phyloP scores from a whole-genome alignment of 2,329 filamentous ascomycete species.

The Penicillium corylophilum region DNA sequence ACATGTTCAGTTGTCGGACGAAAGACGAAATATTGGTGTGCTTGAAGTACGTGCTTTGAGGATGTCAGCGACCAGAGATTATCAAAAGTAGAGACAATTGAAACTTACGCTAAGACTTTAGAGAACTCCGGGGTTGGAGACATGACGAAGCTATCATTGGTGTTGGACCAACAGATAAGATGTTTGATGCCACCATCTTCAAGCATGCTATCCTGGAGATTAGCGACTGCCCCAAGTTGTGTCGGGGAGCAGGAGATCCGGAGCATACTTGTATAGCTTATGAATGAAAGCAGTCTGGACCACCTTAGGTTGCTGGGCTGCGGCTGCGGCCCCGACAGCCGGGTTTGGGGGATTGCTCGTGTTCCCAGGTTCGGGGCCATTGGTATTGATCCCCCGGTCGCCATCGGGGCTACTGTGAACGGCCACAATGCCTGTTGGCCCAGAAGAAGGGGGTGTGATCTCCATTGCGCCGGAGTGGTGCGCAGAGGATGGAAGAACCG shows the following conservation, averaged over 20 bases:
- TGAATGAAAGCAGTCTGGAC: constrained; percentile 99
- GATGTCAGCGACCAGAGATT: constrained; percentile 24
- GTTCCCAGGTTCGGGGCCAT: constrained; percentile 33
- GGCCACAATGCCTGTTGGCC: constrained; percentile 46
- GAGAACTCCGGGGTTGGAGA: constrained; percentile 96
- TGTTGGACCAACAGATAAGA: constrained; percentile 91
- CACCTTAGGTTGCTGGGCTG: constrained; percentile 89
- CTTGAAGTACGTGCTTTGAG: constrained; percentile 89
- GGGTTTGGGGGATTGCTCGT: constrained; percentile 31
- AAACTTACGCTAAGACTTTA: constrained; percentile 88
- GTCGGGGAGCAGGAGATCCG: not conserved
- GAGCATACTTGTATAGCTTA: constrained; percentile 89
- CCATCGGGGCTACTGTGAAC: constrained; percentile 49
- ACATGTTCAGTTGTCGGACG: constrained; percentile 98
- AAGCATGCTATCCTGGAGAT: constrained; percentile 70
- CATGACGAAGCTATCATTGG: constrained; percentile 98
- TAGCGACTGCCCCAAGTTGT: constrained; percentile 11
- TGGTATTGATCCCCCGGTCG: constrained; percentile 45
- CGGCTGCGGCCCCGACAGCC: constrained; percentile 47
- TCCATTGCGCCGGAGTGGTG: constrained; percentile 54
- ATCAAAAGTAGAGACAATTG: not conserved
- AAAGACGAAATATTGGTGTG: constrained; percentile 99
- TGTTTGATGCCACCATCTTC: constrained; percentile 92
- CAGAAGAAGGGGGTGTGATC: constrained; percentile 49
- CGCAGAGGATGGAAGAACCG: constrained; percentile 48